phyloP scores from a whole-genome alignment of 2,329 filamentous ascomycete genomes.

The Epichloe coenophiala region DNA sequence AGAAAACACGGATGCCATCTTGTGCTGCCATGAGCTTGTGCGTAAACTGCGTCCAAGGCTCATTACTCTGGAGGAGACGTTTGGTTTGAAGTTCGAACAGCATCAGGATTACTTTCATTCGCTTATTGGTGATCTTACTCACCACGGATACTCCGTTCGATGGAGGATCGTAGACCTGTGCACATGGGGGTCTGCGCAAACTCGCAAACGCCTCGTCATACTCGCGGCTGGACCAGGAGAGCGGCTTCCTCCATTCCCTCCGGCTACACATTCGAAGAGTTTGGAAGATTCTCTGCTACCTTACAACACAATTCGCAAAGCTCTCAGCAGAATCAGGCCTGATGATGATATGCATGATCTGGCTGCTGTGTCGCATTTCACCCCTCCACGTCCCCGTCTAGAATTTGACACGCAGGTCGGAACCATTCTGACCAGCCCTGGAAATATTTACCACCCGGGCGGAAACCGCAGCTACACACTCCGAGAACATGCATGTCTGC shows the following conservation, averaged over 20 bases:
- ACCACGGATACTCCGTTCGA: constrained; percentile 52
- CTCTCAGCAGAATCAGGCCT: constrained; percentile 21
- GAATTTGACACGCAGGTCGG: constrained; percentile 33
- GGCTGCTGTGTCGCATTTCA: constrained; percentile 12
- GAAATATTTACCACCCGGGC: constrained; percentile 49
- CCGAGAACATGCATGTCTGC: constrained; percentile 54
- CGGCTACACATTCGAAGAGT: constrained; percentile 40
- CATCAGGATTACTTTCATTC: constrained; percentile 43
- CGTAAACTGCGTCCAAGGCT: constrained; percentile 48
- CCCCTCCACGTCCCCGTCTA: constrained; percentile 24
- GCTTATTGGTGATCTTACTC: constrained; percentile 50
- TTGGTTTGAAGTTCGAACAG: constrained; percentile 43
- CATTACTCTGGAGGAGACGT: constrained; percentile 68
- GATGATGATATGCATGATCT: constrained; percentile 28
- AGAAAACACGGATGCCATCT: constrained; percentile 48
- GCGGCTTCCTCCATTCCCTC: constrained; percentile 50
- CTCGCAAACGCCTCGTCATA: constrained; percentile 38
- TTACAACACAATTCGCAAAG: constrained; percentile 31
- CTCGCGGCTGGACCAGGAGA: constrained; percentile 57
- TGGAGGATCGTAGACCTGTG: constrained; percentile 48
- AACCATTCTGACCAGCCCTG: constrained; percentile 53
- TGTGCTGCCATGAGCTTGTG: constrained; percentile 41
- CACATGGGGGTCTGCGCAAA: constrained; percentile 37
- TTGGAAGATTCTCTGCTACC: constrained; percentile 22
- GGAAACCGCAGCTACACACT: constrained; percentile 50